A percentile compares a stretch with the other conserved stretches of the same genome.
phyloP scores from a whole-genome alignment of 768 basidiomycete genomes.

The Hericium rajendrae region DNA sequence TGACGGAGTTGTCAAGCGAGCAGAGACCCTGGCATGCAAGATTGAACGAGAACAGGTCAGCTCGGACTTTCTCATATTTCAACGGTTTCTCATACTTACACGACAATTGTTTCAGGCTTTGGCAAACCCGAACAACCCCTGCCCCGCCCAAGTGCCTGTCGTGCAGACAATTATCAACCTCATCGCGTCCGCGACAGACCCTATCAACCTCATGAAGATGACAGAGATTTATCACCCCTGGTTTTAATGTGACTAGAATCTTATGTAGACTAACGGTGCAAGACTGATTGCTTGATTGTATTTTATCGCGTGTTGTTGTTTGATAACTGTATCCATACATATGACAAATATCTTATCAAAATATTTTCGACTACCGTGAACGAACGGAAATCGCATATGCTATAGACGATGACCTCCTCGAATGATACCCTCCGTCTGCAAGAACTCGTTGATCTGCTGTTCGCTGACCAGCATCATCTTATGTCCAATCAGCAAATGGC shows the following conservation, averaged over 20 bases:
- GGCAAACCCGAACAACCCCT: slow-evolving; percentile 25
- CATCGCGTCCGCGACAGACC: slow-evolving; percentile 81
- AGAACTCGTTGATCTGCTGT: slow-evolving; percentile 52
- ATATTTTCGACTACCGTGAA: neutral
- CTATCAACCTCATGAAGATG: slow-evolving; percentile 77
- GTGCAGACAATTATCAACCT: slow-evolving; percentile 76
- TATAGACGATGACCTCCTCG: slow-evolving; percentile 10
- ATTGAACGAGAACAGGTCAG: slow-evolving; percentile 73
- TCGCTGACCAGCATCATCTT: slow-evolving; percentile 77
- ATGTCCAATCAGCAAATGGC: neutral
- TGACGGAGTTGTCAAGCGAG: slow-evolving; percentile 68
- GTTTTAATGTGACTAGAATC: slow-evolving; percentile 39
- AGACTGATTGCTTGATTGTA: neutral
- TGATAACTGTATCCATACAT: neutral
- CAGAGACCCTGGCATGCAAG: slow-evolving; percentile 81
- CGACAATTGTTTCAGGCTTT: slow-evolving; percentile 17
- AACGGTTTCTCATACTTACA: neutral
- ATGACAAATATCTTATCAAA: neutral
- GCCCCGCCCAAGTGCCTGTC: slow-evolving; percentile 40
- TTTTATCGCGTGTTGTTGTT: too few relatives aligned
- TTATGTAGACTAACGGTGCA: neutral
- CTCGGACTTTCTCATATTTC: slow-evolving; percentile 1
- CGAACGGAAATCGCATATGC: slow-evolving; percentile 10
- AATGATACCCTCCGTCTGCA: slow-evolving; percentile 62
- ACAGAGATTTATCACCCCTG: slow-evolving; percentile 79